phyloP scores from a whole-genome alignment of 192 early-diverging fungal species.

The Haplosporangium gracile region DNA sequence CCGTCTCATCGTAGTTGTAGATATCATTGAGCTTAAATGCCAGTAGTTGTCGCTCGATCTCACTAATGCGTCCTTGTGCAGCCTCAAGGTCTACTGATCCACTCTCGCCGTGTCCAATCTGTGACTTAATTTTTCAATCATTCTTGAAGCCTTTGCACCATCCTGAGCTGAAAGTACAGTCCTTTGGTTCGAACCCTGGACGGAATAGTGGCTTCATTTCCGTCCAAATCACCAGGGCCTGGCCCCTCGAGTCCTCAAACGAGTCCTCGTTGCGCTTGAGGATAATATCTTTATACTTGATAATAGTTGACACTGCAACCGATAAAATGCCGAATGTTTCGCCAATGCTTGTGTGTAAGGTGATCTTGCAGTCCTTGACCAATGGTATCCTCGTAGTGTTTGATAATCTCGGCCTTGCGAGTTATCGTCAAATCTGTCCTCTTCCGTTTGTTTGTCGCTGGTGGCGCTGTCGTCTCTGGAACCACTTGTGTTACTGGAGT shows the following conservation, averaged over 20 bases:
- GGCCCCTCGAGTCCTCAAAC: no score
- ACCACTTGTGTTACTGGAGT: no score
- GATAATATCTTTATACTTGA: no score
- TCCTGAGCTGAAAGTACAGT: background rate
- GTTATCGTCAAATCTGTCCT: no score
- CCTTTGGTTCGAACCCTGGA: background rate
- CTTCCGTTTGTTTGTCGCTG: no score
- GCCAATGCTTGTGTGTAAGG: background rate
- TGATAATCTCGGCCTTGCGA: no score
- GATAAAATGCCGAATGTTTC: background rate
- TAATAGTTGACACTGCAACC: no score
- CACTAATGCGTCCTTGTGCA: background rate
- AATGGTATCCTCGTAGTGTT: no score
- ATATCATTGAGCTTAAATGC: background rate
- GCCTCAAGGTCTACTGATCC: background rate
- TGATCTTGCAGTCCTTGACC: background rate
- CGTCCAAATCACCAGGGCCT: no score
- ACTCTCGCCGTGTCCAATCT: background rate
- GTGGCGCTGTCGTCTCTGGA: no score
- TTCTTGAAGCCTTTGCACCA: slow-evolving; percentile 20
- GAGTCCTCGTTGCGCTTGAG: no score
- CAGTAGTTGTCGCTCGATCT: background rate
- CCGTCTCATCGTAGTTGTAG: slow-evolving; percentile 23
- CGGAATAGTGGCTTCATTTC: no score
- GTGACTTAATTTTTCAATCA: background rate